Evolutionary conservation across 257 asterid genomes (phyloP), one percentile per base, ranked within the genome.

Genomic region (Linderniella brevidens): DNA sequence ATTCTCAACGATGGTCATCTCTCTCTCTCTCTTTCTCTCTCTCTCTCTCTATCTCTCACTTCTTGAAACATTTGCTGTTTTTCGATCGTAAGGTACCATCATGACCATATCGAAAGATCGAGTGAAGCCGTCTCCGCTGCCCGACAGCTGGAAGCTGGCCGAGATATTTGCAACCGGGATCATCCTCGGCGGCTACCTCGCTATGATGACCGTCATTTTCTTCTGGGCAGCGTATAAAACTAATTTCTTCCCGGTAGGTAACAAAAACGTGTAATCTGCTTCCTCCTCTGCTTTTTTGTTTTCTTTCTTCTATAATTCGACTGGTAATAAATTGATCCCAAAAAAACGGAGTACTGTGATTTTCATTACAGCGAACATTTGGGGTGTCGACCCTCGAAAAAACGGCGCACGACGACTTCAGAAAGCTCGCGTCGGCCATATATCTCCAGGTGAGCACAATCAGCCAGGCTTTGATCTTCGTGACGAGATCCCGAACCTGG

Each of bases 81-180:
- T 50, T 68, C n/a, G n/a, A n/a, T n/a, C n/a, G n/a, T 49, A 65
- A 87, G 95, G 98, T 65, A 88, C 98, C 52, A 88, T 88, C 62
- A 88, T 88, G 98, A 84, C 98, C 19, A 88, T 88, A 64, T 88
- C 98, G 11, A 88, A 88, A 66, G 98, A 88, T 55, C 65, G 95
- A 64, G 98, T 88, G 57, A 88, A 76, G 41, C 98, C 98, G 11
- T 84, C 98, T 60, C 98, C 98, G 44, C 75, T 80, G 35, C 98
- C 98, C 0, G 98, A 88, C 66, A 88, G 98, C 76, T 88, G 98
- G 98, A 88, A 88, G 69, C 84, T 88, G 16, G 66, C 80, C 45
- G 98, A 88, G 66, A 88, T 88, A 20, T 88, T 88, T 37, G 72
- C 95, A 13, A 84, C 98, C 36, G 98, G 95, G 55, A 35, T 88